Percentiles rank a stretch among this genome's conserved stretches.
phyloP scores from a whole-genome alignment of 1,284 basidiomycete genomes.

The Leccinum solheimii region DNA sequence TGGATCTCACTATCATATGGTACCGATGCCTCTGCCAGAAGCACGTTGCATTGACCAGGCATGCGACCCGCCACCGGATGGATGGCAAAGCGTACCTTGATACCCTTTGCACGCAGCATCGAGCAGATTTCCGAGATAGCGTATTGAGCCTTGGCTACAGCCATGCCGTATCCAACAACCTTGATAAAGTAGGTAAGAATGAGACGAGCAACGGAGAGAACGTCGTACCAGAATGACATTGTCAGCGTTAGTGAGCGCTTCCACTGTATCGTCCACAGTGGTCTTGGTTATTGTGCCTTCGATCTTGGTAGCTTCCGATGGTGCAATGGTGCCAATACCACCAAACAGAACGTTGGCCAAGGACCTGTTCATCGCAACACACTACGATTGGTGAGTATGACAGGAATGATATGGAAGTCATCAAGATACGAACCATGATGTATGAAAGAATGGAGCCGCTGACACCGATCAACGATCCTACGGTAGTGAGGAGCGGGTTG shows the following conservation, averaged over 20 bases:
- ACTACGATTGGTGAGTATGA: conserved; percentile 46
- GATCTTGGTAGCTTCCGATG: conserved; percentile 65
- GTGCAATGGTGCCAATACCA: conserved; percentile 62
- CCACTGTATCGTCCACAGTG: conserved; percentile 74
- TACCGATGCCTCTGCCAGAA: conserved; percentile 83
- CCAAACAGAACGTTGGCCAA: conserved; percentile 79
- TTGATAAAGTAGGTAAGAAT: conserved; percentile 28
- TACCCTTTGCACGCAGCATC: conserved; percentile 66
- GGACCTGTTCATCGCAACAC: conserved; percentile 86
- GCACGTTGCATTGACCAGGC: conserved; percentile 86
- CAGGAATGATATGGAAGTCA: conserved; percentile 6
- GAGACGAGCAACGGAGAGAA: not conserved
- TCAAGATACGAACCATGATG: conserved; percentile 75
- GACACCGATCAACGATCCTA: conserved; percentile 82
- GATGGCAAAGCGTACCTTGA: conserved; percentile 73
- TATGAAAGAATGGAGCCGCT: conserved; percentile 88
- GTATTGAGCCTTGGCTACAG: conserved; percentile 85
- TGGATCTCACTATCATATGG: conserved; percentile 78
- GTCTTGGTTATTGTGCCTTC: conserved; percentile 80
- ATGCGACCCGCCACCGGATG: conserved; percentile 72
- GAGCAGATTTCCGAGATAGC: conserved; percentile 81
- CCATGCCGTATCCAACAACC: conserved; percentile 90
- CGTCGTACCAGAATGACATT: conserved; percentile 72
- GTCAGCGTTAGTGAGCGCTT: conserved; percentile 73
- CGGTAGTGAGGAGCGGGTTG: conserved; percentile 76